These are phyloP conservation scores for Hemileia vastatrix DNA, from an alignment of 1,284 basidiomycete genomes.

Conservation along the genomic window DNA sequence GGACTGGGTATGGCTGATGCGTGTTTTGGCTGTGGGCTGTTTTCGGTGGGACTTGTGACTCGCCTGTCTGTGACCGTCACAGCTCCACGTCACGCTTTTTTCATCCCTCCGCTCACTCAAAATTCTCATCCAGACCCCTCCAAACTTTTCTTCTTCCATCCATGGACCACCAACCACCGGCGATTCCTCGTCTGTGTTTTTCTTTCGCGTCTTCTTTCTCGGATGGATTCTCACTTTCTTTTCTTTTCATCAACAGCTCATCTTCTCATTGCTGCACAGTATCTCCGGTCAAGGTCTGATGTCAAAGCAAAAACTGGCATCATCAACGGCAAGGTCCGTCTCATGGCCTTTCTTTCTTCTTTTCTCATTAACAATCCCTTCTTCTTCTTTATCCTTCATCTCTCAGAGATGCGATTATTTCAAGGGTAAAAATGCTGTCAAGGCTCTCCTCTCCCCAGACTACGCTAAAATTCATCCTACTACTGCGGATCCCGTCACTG, in stretches of 20 bases:
- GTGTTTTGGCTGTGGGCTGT: no score
- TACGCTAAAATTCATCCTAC: constrained; percentile 81
- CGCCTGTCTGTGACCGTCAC: no score
- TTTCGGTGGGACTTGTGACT: no score
- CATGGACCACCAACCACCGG: constrained; percentile 12
- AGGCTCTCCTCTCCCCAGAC: constrained; percentile 78
- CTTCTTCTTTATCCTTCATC: not conserved
- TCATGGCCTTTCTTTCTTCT: not conserved
- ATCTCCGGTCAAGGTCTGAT: constrained; percentile 16
- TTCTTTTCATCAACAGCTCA: not conserved
- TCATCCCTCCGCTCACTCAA: no score
- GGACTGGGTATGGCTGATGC: no score
- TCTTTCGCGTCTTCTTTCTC: not conserved
- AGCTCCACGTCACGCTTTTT: no score
- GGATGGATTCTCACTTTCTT: not conserved
- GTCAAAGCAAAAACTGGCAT: constrained; percentile 15
- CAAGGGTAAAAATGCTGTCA: constrained; percentile 79
- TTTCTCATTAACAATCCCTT: not conserved
- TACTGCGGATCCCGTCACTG: constrained; percentile 55
- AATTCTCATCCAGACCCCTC: no score
- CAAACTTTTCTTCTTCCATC: no score
- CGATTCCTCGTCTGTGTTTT: constrained; percentile 14
- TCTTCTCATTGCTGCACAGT: constrained; percentile 3
- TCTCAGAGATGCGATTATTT: constrained; percentile 6
- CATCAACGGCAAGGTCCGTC: constrained; percentile 12